These are phyloP conservation scores for Penicillium angulare DNA, from an alignment of 495 filamentous ascomycete species.

Conservation along the genomic window DNA sequence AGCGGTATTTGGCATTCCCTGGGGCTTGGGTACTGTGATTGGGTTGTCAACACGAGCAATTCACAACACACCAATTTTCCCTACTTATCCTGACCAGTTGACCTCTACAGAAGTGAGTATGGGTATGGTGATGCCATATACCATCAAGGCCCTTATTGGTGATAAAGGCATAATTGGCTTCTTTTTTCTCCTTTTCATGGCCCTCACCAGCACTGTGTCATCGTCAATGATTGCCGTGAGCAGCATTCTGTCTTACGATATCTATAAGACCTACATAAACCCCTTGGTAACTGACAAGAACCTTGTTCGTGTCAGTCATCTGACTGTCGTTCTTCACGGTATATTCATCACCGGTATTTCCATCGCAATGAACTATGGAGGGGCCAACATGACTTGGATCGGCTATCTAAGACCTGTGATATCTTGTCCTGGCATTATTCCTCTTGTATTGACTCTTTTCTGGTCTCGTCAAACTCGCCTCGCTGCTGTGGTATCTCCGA, in stretches of 20 bases:
- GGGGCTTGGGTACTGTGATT: slow-evolving; percentile 49
- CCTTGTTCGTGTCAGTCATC: slow-evolving; percentile 35
- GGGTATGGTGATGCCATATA: slow-evolving; percentile 48
- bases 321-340: slow-evolving; percentile 37
- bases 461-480: slow-evolving; percentile 39
- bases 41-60: slow-evolving; percentile 47
- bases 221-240: slow-evolving; percentile 48
- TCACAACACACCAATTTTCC: slow-evolving; percentile 46
- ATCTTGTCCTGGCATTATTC: slow-evolving; percentile 39
- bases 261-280: slow-evolving; percentile 57
- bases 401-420: slow-evolving; percentile 37
- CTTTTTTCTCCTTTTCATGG: slow-evolving; percentile 55
- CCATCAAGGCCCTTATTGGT: slow-evolving; percentile 49
- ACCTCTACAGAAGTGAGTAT: slow-evolving; percentile 40
- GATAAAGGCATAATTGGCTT: slow-evolving; percentile 47
- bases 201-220: slow-evolving; percentile 48
- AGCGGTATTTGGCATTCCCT: slow-evolving; percentile 49
- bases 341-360: slow-evolving; percentile 39
- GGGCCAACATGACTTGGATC: slow-evolving; percentile 44
- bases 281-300: slow-evolving; percentile 33
- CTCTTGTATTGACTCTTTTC: slow-evolving; percentile 33
- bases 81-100: slow-evolving; percentile 49
- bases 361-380: slow-evolving; percentile 38
- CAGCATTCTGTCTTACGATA: slow-evolving; percentile 44
- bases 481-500: slow-evolving; percentile 32